Evolutionary conservation across 352 stramenopile genomes (phyloP).

Genomic region (Phytopythium ostracodes): DNA sequence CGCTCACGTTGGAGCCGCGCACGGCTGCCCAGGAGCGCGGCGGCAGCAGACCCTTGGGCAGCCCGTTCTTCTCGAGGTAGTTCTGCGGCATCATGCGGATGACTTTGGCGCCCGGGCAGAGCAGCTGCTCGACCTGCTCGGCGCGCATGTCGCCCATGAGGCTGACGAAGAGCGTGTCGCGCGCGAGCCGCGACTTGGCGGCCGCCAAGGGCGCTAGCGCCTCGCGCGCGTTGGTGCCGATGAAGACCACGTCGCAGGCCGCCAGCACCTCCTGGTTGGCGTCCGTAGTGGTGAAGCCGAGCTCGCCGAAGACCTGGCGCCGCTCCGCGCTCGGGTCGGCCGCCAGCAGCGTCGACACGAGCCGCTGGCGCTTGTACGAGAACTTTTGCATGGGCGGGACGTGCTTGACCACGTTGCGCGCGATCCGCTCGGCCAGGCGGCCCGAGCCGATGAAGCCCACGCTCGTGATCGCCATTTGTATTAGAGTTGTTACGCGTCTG

Average conservation of each 20-base stretch:
- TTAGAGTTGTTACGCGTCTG: too few relatives aligned
- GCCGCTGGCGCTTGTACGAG: constrained; percentile 68
- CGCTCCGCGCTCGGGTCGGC: constrained; percentile 55
- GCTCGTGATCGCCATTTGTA: constrained; percentile 33
- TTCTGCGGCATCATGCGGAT: constrained; percentile 72
- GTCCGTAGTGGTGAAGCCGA: constrained; percentile 65
- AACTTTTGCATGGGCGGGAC: constrained; percentile 58
- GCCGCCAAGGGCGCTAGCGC: constrained; percentile 30
- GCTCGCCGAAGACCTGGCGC: constrained; percentile 47
- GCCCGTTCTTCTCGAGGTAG: constrained; percentile 46
- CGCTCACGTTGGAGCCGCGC: constrained; percentile 44
- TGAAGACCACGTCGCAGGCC: constrained; percentile 69
- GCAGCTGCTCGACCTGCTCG: constrained; percentile 45
- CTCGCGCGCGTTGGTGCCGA: constrained; percentile 49
- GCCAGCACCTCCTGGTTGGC: constrained; percentile 53
- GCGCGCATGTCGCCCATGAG: constrained; percentile 63
- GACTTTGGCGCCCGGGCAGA: constrained; percentile 61
- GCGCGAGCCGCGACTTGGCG: constrained; percentile 9
- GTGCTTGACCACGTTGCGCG: constrained; percentile 58
- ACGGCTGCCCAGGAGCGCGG: constrained; percentile 47
- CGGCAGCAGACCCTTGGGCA: constrained; percentile 49
- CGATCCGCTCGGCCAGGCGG: constrained; percentile 53
- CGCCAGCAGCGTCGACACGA: constrained; percentile 64
- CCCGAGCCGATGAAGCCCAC: constrained; percentile 74
- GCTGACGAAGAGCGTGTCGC: constrained; percentile 63